Evolutionary conservation across 2,329 filamentous ascomycete genomes (phyloP), one percentile per base, ranked within the genome.

Genomic region (Diaporthe capsici): DNA sequence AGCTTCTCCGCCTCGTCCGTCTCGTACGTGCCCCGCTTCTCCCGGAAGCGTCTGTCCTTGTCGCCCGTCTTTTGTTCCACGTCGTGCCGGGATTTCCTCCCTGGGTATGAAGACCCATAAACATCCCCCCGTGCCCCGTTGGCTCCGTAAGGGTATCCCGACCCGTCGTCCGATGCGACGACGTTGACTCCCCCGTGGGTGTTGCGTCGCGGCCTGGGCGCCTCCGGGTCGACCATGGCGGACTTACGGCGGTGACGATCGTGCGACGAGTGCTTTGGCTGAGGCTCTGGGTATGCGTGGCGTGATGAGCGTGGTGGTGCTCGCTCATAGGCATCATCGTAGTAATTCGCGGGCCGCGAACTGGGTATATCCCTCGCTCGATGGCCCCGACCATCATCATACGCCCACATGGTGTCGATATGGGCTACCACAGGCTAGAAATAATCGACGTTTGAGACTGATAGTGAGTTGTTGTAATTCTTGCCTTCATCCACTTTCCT

Each of bases 201-300:
- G 34, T 65, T 65, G n/a, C 63, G 73, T 1, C 75, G 70, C 4
- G 67, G 67, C 53, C 58, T 44, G 9, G 42, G 28, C 4, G 58
- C 67, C 15, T 75, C 72, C 8, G 61, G 37, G 58, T 75, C 51
- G 12, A 72, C 70, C 2, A 58, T 37, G 20, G 75, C 70, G 8
- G 75, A 75, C 42, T 63, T 72, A 73, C 75, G 75, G 37, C 75
- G 75, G 70, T 75, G 73, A 17, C 68, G 75, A 9, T 75, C 68
- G 70, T 72, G 42, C 15, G 72, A 42, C 3, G 60, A 39, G 12
- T 73, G 44, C 17, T 55, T 51, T 34, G 68, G n/a, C 10, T 28
- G 55, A 7, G 67, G 65, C 9, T 63, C 47, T 8, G 65, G 72
- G 34, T 76, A 63, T 13, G 47, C 58, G 4, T 42, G 34, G 37